Percentiles rank a stretch among this genome's conserved stretches.
phyloP scores from a whole-genome alignment of 2,329 filamentous ascomycete genomes.

The Aureobasidium sp. region DNA sequence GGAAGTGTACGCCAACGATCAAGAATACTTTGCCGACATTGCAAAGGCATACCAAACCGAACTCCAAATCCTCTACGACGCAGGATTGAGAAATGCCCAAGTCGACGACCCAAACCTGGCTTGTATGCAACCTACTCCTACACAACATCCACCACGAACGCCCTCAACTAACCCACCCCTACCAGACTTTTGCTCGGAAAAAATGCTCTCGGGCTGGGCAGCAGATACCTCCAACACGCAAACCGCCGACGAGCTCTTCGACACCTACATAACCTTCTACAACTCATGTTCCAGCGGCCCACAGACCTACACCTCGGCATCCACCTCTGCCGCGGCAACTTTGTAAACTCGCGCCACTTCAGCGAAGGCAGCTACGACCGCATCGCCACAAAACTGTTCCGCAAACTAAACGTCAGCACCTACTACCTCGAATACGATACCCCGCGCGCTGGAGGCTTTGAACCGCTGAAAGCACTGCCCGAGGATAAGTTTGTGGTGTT shows the following conservation, averaged over 20 bases:
- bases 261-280: conserved; percentile 68
- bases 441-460: conserved; percentile 39
- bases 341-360: conserved; percentile 38
- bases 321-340: conserved; percentile 56
- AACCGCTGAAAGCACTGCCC: conserved; percentile 36
- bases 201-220: conserved; percentile 62
- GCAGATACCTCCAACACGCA: conserved; percentile 59
- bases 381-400: conserved; percentile 32
- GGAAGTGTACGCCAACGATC: conserved; percentile 37
- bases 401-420: conserved; percentile 26
- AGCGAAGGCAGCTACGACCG: conserved; percentile 39
- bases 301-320: conserved; percentile 66
- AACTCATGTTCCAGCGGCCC: conserved; percentile 56
- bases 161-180: background rate
- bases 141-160: no score
- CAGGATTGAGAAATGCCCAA: conserved; percentile 40
- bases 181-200: conserved; percentile 65
- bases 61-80: conserved; percentile 36
- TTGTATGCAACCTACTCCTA: conserved; percentile 21
- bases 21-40: conserved; percentile 40
- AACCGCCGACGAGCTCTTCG: conserved; percentile 60
- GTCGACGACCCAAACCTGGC: conserved; percentile 42
- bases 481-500: conserved; percentile 40
- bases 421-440: conserved; percentile 38
- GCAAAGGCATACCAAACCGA: conserved; percentile 40